phyloP scores from a whole-genome alignment of 129 eudicot genomes.

The Ambrosia artemisiifolia region DNA sequence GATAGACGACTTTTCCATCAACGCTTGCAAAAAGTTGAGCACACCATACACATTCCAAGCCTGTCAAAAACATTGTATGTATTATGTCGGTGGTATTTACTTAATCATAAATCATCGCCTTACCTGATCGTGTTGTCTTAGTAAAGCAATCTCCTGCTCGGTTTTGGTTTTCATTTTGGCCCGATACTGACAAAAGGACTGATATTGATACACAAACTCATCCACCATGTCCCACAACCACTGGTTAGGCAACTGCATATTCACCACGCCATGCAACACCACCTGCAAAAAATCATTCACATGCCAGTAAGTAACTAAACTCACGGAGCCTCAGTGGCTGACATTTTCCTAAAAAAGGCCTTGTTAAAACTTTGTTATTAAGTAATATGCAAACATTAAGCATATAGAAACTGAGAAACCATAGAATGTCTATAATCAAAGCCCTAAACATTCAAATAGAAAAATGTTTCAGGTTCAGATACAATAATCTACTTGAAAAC shows the following conservation, averaged over 20 bases:
- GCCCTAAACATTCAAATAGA: too few relatives aligned
- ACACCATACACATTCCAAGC: constrained; percentile 99
- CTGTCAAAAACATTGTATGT: constrained; percentile 30
- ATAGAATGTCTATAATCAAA: too few relatives aligned
- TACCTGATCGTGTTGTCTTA: constrained; percentile 79
- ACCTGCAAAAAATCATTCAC: constrained; percentile 57
- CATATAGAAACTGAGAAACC: too few relatives aligned
- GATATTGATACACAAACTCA: constrained; percentile 94
- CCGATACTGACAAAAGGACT: constrained; percentile 92
- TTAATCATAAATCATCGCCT: too few relatives aligned
- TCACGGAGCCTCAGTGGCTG: too few relatives aligned
- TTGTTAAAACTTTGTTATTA: too few relatives aligned
- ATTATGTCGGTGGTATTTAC: not conserved
- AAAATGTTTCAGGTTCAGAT: too few relatives aligned
- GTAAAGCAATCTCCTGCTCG: constrained; percentile 84
- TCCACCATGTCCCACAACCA: constrained; percentile 99
- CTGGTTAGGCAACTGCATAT: constrained; percentile 97
- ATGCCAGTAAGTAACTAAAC: too few relatives aligned
- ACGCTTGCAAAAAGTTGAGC: constrained; percentile 91
- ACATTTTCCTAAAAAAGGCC: too few relatives aligned
- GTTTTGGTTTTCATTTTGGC: constrained; percentile 98
- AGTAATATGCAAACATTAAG: too few relatives aligned
- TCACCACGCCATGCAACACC: constrained; percentile 88
- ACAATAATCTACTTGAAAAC: too few relatives aligned
- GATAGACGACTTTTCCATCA: constrained; percentile 87